Base-by-base conservation (phyloP, 371 early-diverging fungal species). In the Nematocida homosporus region DNA sequence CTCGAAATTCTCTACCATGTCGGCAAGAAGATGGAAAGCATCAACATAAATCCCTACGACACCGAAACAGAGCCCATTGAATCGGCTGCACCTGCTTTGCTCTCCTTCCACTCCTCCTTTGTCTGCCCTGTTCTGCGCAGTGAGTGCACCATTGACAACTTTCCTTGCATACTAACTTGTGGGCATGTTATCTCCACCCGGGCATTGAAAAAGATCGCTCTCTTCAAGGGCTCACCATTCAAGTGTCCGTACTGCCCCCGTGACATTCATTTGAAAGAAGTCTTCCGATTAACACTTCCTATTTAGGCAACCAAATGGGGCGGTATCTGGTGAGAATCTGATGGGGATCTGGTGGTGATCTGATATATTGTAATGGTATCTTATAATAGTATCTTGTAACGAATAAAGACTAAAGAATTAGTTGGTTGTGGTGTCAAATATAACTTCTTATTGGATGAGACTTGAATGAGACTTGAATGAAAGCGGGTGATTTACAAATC, bases 171-270 rank as follows among this genome's bases (percentile, higher is more conserved):
- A 2, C 75, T 72, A 61, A 51, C 63, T 6, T 72, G 75, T 30
- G 75, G 75, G 23, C 75, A 72, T 37, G 35, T 61, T 40, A 72
- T 72, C 16, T 57, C 59, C 34, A 60, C 38, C 3, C 16, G 37
- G 48, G 75, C 75, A 2, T 6, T 72, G 16, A 64, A 72, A 37
- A 72, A 72, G 32, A 59, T 72, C 16, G 75, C 63, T 20, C 13
- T 50, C 10, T 63, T 60, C 60, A 38, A 48, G 38, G 75, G 75
- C 13, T 6, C 52, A 5, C 10, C 48, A 35, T 72, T 72, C 47
- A 72, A 72, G 37, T 72, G 75, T 32, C 75, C 75, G 10, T 72
- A 72, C 75, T 72, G 75, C 23, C 75, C 75, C 5, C 50, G 63
- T 29, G 75, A 72, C 25, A 50, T 61, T 8, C 51, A 72, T 48